Conservation (phyloP, 1,139 yeast species). For the Geotrichum fermentans region DNA sequence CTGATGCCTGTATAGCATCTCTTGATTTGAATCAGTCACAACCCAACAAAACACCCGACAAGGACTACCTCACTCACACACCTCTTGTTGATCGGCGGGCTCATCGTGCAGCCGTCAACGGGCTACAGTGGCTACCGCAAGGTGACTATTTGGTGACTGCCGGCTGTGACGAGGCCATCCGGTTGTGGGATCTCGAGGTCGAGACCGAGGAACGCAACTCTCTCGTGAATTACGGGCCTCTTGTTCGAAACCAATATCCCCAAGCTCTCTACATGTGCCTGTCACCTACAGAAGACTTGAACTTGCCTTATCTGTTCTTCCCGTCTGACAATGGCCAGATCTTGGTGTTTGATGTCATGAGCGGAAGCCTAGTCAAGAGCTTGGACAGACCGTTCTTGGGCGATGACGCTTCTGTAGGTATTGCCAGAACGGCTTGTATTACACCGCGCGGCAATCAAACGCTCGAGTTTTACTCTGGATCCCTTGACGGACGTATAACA, state of each 20-base stretch:
- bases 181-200: slow-evolving; percentile 61
- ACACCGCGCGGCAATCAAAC: slow-evolving; percentile 44
- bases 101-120: slow-evolving; percentile 72
- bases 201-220: slow-evolving; percentile 1
- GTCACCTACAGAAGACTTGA: slow-evolving; percentile 32
- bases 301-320: slow-evolving; percentile 55
- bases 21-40: slow-evolving; percentile 46
- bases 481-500: slow-evolving; percentile 36
- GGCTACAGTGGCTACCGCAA: slow-evolving; percentile 60
- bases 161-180: slow-evolving; percentile 71
- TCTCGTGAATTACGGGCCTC: slow-evolving; percentile 71
- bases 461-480: slow-evolving; percentile 34
- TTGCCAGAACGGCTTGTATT: slow-evolving; percentile 46
- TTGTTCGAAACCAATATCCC: slow-evolving; percentile 57
- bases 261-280: slow-evolving; percentile 42
- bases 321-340: slow-evolving; percentile 82
- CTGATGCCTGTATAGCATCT: slow-evolving; percentile 58
- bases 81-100: slow-evolving; percentile 37
- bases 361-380: slow-evolving; percentile 59
- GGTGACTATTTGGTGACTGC: slow-evolving; percentile 59
- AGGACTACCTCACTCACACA: slow-evolving; percentile 23
- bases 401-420: slow-evolving; percentile 12
- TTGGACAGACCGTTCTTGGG: slow-evolving; percentile 38
- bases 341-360: slow-evolving; percentile 54
- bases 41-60: slow-evolving; percentile 17